These are phyloP conservation scores for Globisporangium radiosum DNA, from an alignment of 352 stramenopile species.

Conservation along the genomic window DNA sequence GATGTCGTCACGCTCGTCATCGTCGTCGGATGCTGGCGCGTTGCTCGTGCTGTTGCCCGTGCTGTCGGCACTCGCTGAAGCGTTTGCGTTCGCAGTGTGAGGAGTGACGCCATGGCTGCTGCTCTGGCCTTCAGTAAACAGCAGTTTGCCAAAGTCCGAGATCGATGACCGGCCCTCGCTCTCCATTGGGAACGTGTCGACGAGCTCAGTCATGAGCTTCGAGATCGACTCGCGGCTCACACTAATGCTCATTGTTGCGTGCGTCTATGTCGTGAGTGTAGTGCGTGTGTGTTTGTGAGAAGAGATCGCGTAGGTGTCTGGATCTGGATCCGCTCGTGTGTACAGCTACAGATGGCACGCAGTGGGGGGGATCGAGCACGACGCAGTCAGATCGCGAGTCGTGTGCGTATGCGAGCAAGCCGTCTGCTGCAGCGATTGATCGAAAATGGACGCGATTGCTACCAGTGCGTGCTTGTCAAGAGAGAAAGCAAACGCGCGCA, in stretches of 20 bases:
- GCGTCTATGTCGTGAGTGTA: not conserved
- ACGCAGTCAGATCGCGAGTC: too few species aligned
- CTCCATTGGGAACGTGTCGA: slow-evolving; percentile 78
- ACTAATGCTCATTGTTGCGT: slow-evolving; percentile 51
- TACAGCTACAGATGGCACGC: too few species aligned
- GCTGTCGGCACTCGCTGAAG: slow-evolving; percentile 3
- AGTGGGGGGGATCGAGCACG: too few species aligned
- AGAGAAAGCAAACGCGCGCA: too few species aligned
- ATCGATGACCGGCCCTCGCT: slow-evolving; percentile 68
- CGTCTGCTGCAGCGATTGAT: too few species aligned
- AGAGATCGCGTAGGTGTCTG: too few species aligned
- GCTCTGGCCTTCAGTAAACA: slow-evolving; percentile 70
- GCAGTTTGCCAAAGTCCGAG: slow-evolving; percentile 82
- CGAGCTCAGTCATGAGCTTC: slow-evolving; percentile 81
- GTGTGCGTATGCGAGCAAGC: too few species aligned
- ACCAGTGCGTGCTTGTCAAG: too few species aligned
- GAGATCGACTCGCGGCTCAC: slow-evolving; percentile 81
- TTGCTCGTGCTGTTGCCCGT: slow-evolving; percentile 2
- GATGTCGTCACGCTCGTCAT: slow-evolving; percentile 14
- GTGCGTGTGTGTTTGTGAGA: too few species aligned
- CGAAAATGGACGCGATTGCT: too few species aligned
- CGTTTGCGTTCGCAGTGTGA: not conserved
- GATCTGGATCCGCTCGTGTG: too few species aligned
- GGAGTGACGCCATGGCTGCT: slow-evolving; percentile 3
- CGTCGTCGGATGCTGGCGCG: slow-evolving; percentile 7